Conservation (phyloP, 352 stramenopile genomes). For the Globisporangium paroecandrum region DNA sequence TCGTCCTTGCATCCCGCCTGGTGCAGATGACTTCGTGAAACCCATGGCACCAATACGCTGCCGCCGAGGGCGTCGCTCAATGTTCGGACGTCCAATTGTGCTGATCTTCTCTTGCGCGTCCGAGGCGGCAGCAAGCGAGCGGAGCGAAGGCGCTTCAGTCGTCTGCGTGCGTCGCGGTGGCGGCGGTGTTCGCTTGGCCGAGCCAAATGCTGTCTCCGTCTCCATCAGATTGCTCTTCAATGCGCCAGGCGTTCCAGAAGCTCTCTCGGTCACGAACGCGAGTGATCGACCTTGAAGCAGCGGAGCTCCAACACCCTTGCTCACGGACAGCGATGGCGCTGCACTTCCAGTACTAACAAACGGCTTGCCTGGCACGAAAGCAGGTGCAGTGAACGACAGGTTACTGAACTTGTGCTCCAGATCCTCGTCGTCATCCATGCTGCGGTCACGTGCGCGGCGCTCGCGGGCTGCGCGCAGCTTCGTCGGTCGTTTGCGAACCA, state of each 20-base stretch:
- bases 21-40: constrained; percentile 23
- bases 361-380: constrained; percentile 40
- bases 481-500: constrained; percentile 24
- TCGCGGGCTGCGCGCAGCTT: constrained; percentile 63
- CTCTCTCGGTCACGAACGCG: constrained; percentile 49
- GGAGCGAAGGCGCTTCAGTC: constrained; percentile 2
- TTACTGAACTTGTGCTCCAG: constrained; percentile 65
- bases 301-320: background rate
- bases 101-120: constrained; percentile 14
- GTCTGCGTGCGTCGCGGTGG: constrained; percentile 3
- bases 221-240: constrained; percentile 18
- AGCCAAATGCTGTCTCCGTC: background rate
- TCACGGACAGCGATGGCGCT: background rate
- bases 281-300: constrained; percentile 32
- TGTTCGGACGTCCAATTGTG: constrained; percentile 9
- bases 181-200: constrained; percentile 7
- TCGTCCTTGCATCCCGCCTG: constrained; percentile 3
- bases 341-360: constrained; percentile 12
- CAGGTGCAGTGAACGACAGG: constrained; percentile 46
- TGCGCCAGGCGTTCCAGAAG: constrained; percentile 12
- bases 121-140: constrained; percentile 3
- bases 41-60: constrained; percentile 53
- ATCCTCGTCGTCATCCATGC: constrained; percentile 50
- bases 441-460: constrained; percentile 55
- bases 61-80: constrained; percentile 36